Evolutionary conservation across 2,329 filamentous ascomycete genomes (phyloP).

Genomic region (Thielaviopsis populi): DNA sequence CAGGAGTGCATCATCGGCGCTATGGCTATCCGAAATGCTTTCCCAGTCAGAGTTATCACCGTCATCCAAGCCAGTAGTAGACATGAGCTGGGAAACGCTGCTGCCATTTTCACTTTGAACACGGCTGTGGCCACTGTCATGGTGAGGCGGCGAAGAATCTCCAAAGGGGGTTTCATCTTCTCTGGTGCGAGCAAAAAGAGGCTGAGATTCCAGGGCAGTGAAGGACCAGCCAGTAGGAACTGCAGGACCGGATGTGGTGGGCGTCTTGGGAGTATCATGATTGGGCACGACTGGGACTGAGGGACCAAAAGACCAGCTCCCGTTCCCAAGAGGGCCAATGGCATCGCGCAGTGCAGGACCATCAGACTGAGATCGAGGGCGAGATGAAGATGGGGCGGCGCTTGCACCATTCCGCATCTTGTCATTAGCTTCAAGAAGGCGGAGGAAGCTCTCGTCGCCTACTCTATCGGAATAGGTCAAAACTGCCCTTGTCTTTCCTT

Average conservation of each 20-base stretch:
- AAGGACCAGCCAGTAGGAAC: conserved; percentile 12
- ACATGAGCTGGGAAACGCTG: conserved; percentile 3
- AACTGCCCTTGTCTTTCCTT: background rate
- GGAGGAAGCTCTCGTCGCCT: background rate
- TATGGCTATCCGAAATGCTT: conserved; percentile 9
- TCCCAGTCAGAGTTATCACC: conserved; percentile 12
- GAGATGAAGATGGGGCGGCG: conserved; percentile 12
- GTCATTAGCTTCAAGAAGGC: background rate
- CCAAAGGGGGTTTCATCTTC: conserved; percentile 11
- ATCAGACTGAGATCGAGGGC: conserved; percentile 39
- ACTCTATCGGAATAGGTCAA: background rate
- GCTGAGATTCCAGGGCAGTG: conserved; percentile 12
- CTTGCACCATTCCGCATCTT: background rate
- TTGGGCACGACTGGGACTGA: background rate
- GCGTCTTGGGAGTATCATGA: background rate
- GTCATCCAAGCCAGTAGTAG: background rate
- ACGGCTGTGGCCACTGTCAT: conserved; percentile 6
- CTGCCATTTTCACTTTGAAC: background rate
- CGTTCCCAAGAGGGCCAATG: conserved; percentile 41
- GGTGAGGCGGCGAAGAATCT: conserved; percentile 13
- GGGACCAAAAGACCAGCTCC: conserved; percentile 35
- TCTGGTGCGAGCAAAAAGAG: conserved; percentile 14
- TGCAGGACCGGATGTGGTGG: background rate
- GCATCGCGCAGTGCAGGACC: conserved; percentile 32
- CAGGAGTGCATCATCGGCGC: background rate